Conservation (phyloP, 345 rosid genomes). For the Eucalyptus regnans region DNA sequence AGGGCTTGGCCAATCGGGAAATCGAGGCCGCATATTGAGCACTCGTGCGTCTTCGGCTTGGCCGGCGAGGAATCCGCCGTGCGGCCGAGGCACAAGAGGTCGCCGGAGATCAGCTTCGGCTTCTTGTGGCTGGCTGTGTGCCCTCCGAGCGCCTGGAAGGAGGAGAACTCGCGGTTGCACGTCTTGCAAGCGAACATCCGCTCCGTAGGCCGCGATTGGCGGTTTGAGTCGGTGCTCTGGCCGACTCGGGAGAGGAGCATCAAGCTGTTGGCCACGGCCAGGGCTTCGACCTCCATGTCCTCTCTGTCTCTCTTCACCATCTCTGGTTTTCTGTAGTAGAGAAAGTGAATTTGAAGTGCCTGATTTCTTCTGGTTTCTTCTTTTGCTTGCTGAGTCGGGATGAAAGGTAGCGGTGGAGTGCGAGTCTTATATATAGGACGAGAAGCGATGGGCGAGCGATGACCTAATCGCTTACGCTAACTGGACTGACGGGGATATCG, state of each 20-base stretch:
- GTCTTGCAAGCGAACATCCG: slow-evolving; percentile 75
- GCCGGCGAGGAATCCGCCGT: slow-evolving; percentile 4
- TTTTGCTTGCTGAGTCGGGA: background rate
- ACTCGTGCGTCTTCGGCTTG: slow-evolving; percentile 63
- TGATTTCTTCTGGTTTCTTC: background rate
- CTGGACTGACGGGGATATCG: background rate
- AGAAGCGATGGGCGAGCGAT: too few species aligned
- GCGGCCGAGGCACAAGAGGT: background rate
- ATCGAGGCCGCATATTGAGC: slow-evolving; percentile 80
- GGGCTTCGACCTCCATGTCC: slow-evolving; percentile 2
- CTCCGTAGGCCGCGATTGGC: background rate
- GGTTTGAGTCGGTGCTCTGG: background rate
- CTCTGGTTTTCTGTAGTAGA: background rate
- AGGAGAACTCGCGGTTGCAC: slow-evolving; percentile 59
- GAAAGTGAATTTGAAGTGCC: background rate
- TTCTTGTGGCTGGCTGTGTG: slow-evolving; percentile 88
- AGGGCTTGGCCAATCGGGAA: slow-evolving; percentile 80
- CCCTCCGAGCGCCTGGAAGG: slow-evolving; percentile 91
- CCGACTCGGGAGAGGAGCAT: slow-evolving; percentile 61
- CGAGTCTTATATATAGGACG: too few species aligned
- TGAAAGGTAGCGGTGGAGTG: background rate
- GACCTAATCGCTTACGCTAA: background rate
- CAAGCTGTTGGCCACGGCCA: slow-evolving; percentile 47
- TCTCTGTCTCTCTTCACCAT: slow-evolving; percentile 41
- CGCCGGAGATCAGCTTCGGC: slow-evolving; percentile 21